Base-by-base conservation (phyloP, 1,139 yeast species). In the Geotrichum bryndzae region DNA sequence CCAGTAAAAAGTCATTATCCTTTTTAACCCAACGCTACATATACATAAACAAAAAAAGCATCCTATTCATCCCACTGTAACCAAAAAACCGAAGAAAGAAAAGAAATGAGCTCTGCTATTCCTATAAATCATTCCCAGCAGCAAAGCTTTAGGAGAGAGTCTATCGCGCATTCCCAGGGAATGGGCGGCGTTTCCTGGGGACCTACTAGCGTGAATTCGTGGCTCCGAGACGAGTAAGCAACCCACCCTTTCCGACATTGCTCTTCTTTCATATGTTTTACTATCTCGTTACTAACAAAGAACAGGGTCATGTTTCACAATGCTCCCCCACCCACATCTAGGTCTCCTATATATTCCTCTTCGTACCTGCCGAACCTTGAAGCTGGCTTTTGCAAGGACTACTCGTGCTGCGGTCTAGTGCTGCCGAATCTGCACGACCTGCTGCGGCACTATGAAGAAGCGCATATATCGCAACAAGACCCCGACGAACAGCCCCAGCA, bases 161-260 rank as follows among this genome's bases (percentile, higher is more conserved):
- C 92, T 64, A 86, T 92, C 64, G 97, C 97, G 31, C 98, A 92
- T 74, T 88, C 96, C 2, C 97, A 90, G 73, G 98, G 98, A 10
- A 89, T 92, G 86, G 98, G 98, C 53, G 98, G 98, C 58, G 89
- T 94, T 51, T 87, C 96, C 15, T 94, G 97, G 97, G 98, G 98
- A 29, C 91, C 96, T 1, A 85, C 91, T 63, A 88, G 96, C 27
- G 92, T 94, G 54, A 97, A 98, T 11, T 87, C 95, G 23, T 94
- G 98, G 98, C 79, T 94, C 52, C 88, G 91, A 73, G 98, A 94
- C 73, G 99, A 94, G 73, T 70, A 68, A 73, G 96, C 90, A 48
- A 48, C 81, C 29, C 27, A 25, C 27, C 27, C 27, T 25, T 25
- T 48, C 54, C 31, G 25, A 22, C 51, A 41, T 33, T 41, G 38